Evolutionary conservation across 2,329 filamentous ascomycete genomes (phyloP), one percentile per base, ranked within the genome.

Genomic region (Ophiostoma angusticollis): DNA sequence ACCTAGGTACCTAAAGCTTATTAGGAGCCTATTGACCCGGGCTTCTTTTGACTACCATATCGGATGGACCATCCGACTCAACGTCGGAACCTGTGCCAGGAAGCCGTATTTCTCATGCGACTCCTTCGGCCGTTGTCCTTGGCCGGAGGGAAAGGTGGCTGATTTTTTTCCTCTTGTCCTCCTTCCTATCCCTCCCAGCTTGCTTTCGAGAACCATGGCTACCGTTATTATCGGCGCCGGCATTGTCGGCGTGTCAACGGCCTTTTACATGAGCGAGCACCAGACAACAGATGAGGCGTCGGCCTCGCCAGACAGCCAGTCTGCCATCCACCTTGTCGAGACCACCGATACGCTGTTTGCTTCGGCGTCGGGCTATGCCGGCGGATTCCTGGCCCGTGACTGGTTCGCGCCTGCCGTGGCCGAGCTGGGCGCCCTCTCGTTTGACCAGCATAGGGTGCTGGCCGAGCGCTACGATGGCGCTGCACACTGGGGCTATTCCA

Each of bases 361-460:
- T 9, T 83, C 78, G 22, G 81, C 83, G 0, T 86, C 80, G 2
- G 81, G 83, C 1, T 77, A 72, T 47, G 80, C 81, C 0, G 84
- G 70, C 14, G 82, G 83, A 0, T 89, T 87, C 51, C 53, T 87
- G 8, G 81, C 81, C 0, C 66, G 64, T 24, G 78, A 87, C 54
- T 87, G 81, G 80, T 84, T 82, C 50, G 63, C 65, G 0, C 61
- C 72, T 0, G 61, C 67, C 1, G 60, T 74, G 6, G 40, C 43
- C 18, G 60, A 66, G 0, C 64, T 87, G 1, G 82, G 74, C 7
- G 67, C 65, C 1, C 63, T 87, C 11, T 83, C 78, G 29, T 89
- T 82, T 52, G 66, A 68, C 5, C 66, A 85, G 37, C 83, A 89
- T 56, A 64, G 64, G 45, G 59, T 68, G 31, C 67, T 87, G 11